Base-by-base conservation (phyloP, 495 filamentous ascomycete species). In the Neurospora sublineolata region DNA sequence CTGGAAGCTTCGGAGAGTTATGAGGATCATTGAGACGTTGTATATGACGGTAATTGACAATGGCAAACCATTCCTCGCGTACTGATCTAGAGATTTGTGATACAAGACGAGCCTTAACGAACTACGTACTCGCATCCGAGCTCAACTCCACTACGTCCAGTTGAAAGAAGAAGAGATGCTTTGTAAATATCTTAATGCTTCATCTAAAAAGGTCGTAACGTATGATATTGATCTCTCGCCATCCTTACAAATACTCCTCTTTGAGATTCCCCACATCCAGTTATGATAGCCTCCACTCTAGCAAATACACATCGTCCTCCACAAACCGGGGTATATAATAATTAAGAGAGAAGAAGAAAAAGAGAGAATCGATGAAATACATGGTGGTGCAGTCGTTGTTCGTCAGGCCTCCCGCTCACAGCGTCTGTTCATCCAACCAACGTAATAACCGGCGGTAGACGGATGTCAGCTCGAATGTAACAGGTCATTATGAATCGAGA, bases 141-240 rank as follows among this genome's bases (percentile, higher is more conserved):
- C 12, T 33, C 12, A 60, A 60, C 7, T 60, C 52, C 52, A 33
- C 30, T 18, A 60, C 27, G 14, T 18, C 12, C 14, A 60, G 14
- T 60, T 18, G 23, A 27, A 33, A 23, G 1, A 33, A 64, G 14
- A 18, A 16, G 37, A 69, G 67, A 73, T 71, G 69, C 75, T 72
- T 64, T 27, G 20, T 70, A 68, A 71, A 68, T 69, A 27, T 76
- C 42, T 69, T 16, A 39, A 72, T 74, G 71, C 71, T 70, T 75
- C 46, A 68, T 73, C 67, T 64, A 58, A 44, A 40, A 74, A 64
- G 52, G 52, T 64, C 52, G 33, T 64, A 64, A 64, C 52, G 52
- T 64, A 27, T 64, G 52, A 27, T 33, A 64, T 5, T 64, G 52
- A 46, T 68, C 68, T 74, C 30, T 58, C 44, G 37, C 8, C 38